phyloP scores from a whole-genome alignment of 108 stramenopile genomes.

The Pseudonitzschia pungens region DNA sequence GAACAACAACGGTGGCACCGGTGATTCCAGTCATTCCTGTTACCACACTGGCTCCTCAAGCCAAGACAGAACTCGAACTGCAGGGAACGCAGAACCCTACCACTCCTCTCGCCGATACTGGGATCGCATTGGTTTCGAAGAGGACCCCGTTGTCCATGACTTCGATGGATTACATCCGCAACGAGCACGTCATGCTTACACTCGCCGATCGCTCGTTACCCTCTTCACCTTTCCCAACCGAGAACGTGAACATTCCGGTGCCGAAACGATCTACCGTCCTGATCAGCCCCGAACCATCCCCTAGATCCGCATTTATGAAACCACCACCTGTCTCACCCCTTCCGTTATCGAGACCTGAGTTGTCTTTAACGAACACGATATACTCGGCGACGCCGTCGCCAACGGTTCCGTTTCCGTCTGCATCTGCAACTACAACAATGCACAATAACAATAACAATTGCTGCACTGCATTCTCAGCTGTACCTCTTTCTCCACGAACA shows the following conservation, averaged over 20 bases:
- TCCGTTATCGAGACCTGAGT: neutral
- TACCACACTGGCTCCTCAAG: neutral
- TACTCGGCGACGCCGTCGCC: neutral
- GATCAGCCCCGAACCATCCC: slow-evolving; percentile 18
- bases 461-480: neutral
- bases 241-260: neutral
- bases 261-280: neutral
- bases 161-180: neutral
- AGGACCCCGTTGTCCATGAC: neutral
- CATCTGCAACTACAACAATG: neutral
- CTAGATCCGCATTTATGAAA: neutral
- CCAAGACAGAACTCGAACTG: neutral
- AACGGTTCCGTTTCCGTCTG: too few relatives aligned
- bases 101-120: neutral
- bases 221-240: neutral
- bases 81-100: neutral
- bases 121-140: neutral
- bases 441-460: neutral
- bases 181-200: neutral
- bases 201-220: neutral
- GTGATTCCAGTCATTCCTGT: neutral
- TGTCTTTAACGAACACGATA: neutral
- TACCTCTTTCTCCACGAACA: neutral
- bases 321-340: neutral
- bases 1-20: neutral